Evolutionary conservation across 257 asterid species (phyloP).

Genomic region (Solanum habrochaites): DNA sequence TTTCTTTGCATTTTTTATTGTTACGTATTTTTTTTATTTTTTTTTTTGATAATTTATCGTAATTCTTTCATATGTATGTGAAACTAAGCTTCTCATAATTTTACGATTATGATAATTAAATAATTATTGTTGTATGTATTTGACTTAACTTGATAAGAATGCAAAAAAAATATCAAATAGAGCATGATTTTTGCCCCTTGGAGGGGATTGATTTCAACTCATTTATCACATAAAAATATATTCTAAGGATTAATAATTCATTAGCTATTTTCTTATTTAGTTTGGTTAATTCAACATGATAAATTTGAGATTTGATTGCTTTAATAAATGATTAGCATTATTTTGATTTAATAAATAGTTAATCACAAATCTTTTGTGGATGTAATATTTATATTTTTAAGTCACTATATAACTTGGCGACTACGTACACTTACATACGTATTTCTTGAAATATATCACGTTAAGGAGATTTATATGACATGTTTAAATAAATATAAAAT

Average conservation of each 20-base stretch:
- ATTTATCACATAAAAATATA: neutral
- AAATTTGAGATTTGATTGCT: neutral
- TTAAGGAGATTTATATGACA: neutral
- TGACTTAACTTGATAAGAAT: too few relatives aligned
- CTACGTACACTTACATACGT: too few relatives aligned
- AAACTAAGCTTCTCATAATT: neutral
- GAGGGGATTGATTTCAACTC: neutral
- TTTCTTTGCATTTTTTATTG: neutral
- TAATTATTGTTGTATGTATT: too few relatives aligned
- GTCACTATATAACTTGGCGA: too few relatives aligned
- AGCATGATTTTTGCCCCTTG: too few relatives aligned
- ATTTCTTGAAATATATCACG: too few relatives aligned
- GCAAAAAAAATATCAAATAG: too few relatives aligned
- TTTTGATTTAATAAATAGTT: neutral
- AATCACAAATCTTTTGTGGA: neutral
- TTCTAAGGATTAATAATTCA: neutral
- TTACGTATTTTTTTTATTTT: too few relatives aligned
- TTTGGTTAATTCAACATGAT: neutral
- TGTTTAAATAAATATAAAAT: too few relatives aligned
- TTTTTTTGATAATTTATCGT: neutral
- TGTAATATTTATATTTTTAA: neutral
- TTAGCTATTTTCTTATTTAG: neutral
- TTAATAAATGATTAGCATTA: too few relatives aligned
- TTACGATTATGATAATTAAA: too few relatives aligned
- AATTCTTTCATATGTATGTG: too few relatives aligned